Percentiles rank a stretch among this genome's conserved stretches.
Evolutionary conservation across 106 monocot genomes (phyloP).

Genomic region (Dioscorea alata): DNA sequence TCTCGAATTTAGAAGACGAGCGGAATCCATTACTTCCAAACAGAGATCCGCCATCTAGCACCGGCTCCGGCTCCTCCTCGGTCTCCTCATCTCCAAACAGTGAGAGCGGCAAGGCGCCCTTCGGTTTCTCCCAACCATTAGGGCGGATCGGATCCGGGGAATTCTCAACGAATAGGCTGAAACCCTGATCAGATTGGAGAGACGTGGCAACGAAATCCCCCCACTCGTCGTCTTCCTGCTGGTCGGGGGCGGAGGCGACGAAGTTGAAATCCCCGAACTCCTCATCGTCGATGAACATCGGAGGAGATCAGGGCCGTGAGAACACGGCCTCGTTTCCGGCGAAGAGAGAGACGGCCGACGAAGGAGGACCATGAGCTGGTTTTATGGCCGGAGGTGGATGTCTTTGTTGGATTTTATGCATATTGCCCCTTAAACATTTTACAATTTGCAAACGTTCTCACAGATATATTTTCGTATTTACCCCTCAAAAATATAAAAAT

Average conservation of each 20-base stretch:
- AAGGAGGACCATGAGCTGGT: too few species aligned
- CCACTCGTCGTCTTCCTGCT: conserved; percentile 35
- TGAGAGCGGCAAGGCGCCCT: conserved; percentile 31
- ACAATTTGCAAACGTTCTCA: too few species aligned
- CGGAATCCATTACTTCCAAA: background rate
- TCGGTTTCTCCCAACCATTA: conserved; percentile 17
- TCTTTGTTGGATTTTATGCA: too few species aligned
- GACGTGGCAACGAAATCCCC: conserved; percentile 28
- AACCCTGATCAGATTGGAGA: background rate
- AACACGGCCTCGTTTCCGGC: too few species aligned
- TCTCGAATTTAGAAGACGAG: background rate
- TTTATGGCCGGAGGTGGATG: too few species aligned
- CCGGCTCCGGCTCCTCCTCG: conserved; percentile 13
- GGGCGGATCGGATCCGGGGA: background rate
- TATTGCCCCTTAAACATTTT: too few species aligned
- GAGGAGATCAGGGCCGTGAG: too few species aligned
- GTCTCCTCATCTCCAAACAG: conserved; percentile 33
- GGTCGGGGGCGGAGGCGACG: conserved; percentile 7
- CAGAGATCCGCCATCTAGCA: background rate
- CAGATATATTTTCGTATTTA: too few species aligned
- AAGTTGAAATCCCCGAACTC: conserved; percentile 42
- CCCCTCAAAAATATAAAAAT: too few species aligned
- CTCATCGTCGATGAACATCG: conserved; percentile 11
- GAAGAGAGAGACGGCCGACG: too few species aligned
- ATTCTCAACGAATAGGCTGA: too few species aligned